A percentile compares a stretch with the other conserved stretches of the same genome.
These are phyloP conservation scores for Geotrichum candidum DNA, from an alignment of 1,139 yeast species.

Conservation along the genomic window DNA sequence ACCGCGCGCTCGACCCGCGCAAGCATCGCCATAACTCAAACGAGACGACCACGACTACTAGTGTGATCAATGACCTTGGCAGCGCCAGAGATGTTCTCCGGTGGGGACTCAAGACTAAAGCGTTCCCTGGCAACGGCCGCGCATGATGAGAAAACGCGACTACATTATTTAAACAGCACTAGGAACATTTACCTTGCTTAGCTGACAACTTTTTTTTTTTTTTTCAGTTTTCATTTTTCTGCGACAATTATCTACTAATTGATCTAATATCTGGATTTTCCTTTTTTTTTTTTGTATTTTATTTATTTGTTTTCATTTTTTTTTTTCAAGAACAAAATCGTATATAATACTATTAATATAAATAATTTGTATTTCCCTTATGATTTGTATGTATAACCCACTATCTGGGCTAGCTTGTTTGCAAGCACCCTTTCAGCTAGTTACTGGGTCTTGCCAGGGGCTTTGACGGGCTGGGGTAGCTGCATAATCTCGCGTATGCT, in stretches of 20 bases:
- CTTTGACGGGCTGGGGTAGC: background rate
- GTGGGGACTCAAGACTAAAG: conserved; percentile 29
- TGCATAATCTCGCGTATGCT: background rate
- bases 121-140: conserved; percentile 19
- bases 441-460: background rate
- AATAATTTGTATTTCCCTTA: background rate
- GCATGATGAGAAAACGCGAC: background rate
- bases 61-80: conserved; percentile 25
- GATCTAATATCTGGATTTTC: background rate
- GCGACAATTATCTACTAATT: no score
- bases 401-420: background rate
- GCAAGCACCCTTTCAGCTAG: background rate
- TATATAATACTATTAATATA: background rate
- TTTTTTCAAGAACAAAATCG: background rate
- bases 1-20: conserved; percentile 36
- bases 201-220: background rate
- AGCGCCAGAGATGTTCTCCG: conserved; percentile 29
- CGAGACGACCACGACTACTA: conserved; percentile 14
- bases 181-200: no score
- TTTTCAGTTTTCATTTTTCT: no score
- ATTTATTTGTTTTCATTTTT: background rate
- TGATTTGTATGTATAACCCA: background rate
- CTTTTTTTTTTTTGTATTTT: background rate
- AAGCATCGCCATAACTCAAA: conserved; percentile 20
- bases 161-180: background rate